A percentile compares a stretch with the other conserved stretches of the same genome.
phyloP scores from a whole-genome alignment of 305 asterid species.

The Fraxinus platypoda region DNA sequence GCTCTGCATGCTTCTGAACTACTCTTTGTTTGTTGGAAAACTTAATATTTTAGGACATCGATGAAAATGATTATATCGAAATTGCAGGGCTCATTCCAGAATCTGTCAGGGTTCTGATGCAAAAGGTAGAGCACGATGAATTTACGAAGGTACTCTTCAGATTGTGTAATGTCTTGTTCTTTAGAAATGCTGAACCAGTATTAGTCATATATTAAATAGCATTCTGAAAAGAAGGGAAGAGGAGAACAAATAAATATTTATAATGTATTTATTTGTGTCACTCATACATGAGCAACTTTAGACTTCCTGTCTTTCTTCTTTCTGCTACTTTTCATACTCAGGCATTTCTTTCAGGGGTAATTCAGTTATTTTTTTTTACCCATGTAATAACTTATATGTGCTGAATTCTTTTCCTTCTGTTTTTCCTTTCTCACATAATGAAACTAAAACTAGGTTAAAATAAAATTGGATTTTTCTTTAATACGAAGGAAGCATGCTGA shows the following conservation, averaged over 20 bases:
- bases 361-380: neutral
- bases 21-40: constrained; percentile 15
- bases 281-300: neutral
- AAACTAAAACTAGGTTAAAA: neutral
- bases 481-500: neutral
- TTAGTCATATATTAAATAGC: neutral
- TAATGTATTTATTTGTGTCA: neutral
- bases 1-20: constrained; percentile 16
- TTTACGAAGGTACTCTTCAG: constrained; percentile 59
- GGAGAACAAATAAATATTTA: neutral
- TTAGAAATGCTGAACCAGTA: constrained; percentile 2
- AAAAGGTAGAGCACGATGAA: constrained; percentile 68
- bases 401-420: neutral
- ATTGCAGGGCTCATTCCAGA: constrained; percentile 77
- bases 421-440: neutral
- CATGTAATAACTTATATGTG: neutral
- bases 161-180: constrained; percentile 20
- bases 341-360: neutral
- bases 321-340: neutral
- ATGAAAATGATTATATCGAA: constrained; percentile 10
- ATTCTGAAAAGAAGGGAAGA: neutral
- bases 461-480: neutral
- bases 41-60: neutral
- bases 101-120: constrained; percentile 77
- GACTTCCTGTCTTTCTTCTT: neutral